These are phyloP conservation scores for Royoungia palumana DNA, from an alignment of 768 basidiomycete species.

Conservation along the genomic window DNA sequence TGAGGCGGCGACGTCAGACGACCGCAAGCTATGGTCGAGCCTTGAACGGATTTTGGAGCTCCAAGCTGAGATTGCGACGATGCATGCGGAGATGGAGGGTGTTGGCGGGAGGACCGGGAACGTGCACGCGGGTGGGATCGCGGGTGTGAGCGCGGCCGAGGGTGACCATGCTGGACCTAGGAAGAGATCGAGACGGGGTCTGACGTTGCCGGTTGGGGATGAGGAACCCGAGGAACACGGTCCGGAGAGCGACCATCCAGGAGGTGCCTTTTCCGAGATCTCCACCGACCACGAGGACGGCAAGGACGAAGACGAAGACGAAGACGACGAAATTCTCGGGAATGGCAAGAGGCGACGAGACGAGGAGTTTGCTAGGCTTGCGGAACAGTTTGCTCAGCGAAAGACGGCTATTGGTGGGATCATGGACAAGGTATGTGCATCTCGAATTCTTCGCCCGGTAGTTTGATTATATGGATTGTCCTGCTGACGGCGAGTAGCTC, in stretches of 20 bases:
- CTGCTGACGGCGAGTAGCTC: constrained; percentile 18
- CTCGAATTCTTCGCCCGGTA: too few relatives aligned
- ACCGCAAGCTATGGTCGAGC: constrained; percentile 62
- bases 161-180: constrained; percentile 12
- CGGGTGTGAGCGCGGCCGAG: constrained; percentile 8
- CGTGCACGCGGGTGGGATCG: constrained; percentile 1
- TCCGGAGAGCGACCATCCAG: constrained; percentile 5
- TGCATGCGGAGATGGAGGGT: constrained; percentile 76
- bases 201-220: constrained; percentile 33
- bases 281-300: constrained; percentile 33
- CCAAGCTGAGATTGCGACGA: constrained; percentile 66
- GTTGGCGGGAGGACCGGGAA: constrained; percentile 30
- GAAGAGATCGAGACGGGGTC: constrained; percentile 31
- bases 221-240: constrained; percentile 22
- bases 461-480: neutral
- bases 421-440: constrained; percentile 60
- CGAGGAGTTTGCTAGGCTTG: constrained; percentile 64
- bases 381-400: constrained; percentile 65
- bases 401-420: constrained; percentile 67
- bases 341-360: constrained; percentile 55
- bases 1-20: constrained; percentile 21
- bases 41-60: constrained; percentile 67
- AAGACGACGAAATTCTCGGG: constrained; percentile 48
- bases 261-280: constrained; percentile 19
- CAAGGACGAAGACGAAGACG: constrained; percentile 34